Base-by-base conservation (phyloP, 179 eudicot species). In the Beta corolliflora region DNA sequence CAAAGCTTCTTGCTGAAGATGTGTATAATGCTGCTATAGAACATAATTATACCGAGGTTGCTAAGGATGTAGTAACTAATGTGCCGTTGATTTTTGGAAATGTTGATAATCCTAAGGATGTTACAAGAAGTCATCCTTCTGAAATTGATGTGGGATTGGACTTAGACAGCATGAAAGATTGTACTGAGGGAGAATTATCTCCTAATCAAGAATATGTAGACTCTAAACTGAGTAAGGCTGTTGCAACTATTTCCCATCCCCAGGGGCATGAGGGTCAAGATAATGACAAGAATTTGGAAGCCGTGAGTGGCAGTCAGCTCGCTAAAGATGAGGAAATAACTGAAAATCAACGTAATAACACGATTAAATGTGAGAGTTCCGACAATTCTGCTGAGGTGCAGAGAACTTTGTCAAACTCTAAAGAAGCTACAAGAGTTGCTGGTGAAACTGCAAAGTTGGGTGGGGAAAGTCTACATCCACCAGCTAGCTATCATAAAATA, bases 401-500 rank as follows among this genome's bases (percentile, higher is more conserved):
- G 56, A 89, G 81, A 75, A 54, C 76, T 80, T 70, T 84, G 59
- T 76, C 83, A 63, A 89, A 87, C 25, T 21, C 78, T 77, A 89
- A 91, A 86, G 83, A 81, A 64, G 85, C 73, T 58, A 41, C 77
- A 69, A 85, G 79, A 87, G 70, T 74, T 78, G 79, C 80, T 18
- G 91, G 85, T 68, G 91, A 85, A 75, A 74, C 80, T 74, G 79
- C 85, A 25, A 88, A 89, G 82, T 45, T 71, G 75, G 78, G 81
- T 79, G 89, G 68, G 45, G 80, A 88, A 55, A 77, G 77, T 79
- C 81, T 86, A n/a, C 79, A 84, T 75, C 80, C 85, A 83, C 85
- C 88, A 7, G 72, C 84, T 41, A 75, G 80, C 83, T 80, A 89
- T 82, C 86, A 76, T 83, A 94, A 94, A 87, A 60, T 81, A 23